Conservation (phyloP, 306 rosid species). For the Heteromeles arbutifolia region DNA sequence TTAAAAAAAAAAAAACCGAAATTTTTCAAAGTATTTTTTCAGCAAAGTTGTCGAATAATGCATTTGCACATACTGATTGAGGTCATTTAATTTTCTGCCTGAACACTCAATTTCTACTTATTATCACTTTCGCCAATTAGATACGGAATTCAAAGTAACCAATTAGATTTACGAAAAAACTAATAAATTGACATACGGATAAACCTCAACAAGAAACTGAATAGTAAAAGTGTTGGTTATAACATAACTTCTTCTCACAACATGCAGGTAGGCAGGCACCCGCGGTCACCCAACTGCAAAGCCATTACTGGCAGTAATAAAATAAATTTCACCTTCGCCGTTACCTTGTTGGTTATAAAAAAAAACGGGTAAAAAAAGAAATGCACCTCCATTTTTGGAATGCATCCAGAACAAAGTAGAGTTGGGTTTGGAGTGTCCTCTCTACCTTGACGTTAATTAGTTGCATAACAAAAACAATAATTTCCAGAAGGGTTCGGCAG, state of each 20-base stretch:
- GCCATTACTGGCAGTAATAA: neutral
- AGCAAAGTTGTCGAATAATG: too few species aligned
- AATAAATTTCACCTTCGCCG: neutral
- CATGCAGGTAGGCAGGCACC: neutral
- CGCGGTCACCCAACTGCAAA: neutral
- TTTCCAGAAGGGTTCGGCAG: neutral
- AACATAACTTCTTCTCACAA: neutral
- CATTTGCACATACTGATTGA: too few species aligned
- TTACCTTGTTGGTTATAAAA: neutral
- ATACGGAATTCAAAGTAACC: too few species aligned
- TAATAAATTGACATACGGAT: neutral
- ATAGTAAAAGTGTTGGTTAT: neutral
- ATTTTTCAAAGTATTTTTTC: too few species aligned
- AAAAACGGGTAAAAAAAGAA: neutral
- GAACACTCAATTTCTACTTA: too few species aligned
- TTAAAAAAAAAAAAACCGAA: too few species aligned
- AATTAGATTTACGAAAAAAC: neutral
- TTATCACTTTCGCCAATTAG: too few species aligned
- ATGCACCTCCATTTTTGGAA: neutral
- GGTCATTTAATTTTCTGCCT: too few species aligned
- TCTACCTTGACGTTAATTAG: neutral
- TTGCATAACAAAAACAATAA: neutral
- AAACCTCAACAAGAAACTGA: neutral
- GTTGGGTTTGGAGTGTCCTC: neutral
- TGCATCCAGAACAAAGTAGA: neutral